These are phyloP conservation scores for Kodamaea lidongshanica DNA, from an alignment of 805 yeast species.

Conservation along the genomic window DNA sequence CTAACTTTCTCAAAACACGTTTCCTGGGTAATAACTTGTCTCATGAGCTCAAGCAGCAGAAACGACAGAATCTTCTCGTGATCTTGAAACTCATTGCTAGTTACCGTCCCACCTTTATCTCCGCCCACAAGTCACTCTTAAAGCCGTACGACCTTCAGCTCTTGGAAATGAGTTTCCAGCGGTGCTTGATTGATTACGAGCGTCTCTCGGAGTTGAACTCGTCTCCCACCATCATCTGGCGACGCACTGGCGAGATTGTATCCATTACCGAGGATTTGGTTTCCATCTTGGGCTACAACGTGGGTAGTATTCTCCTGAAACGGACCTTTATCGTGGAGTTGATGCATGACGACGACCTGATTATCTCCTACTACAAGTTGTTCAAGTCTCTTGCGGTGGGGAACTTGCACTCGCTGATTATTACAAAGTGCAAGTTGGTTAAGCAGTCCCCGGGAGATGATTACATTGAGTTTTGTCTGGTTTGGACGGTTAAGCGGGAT, in stretches of 20 bases:
- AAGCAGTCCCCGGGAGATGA: slow-evolving; percentile 22
- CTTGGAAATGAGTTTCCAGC: slow-evolving; percentile 40
- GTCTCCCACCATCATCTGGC: slow-evolving; percentile 79
- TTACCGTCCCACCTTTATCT: slow-evolving; percentile 70
- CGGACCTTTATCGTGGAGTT: slow-evolving; percentile 68
- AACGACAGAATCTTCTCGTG: slow-evolving; percentile 28
- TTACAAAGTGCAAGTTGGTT: slow-evolving; percentile 45
- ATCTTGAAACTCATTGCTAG: slow-evolving; percentile 56
- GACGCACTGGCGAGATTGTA: slow-evolving; percentile 80
- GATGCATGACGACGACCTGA: slow-evolving; percentile 69
- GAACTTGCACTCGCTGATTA: slow-evolving; percentile 46
- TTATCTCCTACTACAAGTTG: slow-evolving; percentile 63
- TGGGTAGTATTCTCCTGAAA: slow-evolving; percentile 50
- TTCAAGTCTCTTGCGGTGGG: slow-evolving; percentile 72
- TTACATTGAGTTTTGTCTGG: slow-evolving; percentile 61
- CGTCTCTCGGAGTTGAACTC: slow-evolving; percentile 48
- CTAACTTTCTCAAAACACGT: slow-evolving; percentile 47
- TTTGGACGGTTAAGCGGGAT: slow-evolving; percentile 82
- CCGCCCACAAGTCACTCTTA: slow-evolving; percentile 61
- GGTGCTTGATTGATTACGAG: slow-evolving; percentile 40
- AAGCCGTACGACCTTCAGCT: slow-evolving; percentile 64
- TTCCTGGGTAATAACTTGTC: slow-evolving; percentile 47
- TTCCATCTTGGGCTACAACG: slow-evolving; percentile 58
- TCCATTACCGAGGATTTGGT: slow-evolving; percentile 72
- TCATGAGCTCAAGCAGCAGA: slow-evolving; percentile 22